Conservation (phyloP, 2,329 filamentous ascomycete genomes). For the Cryphonectria radicalis region DNA sequence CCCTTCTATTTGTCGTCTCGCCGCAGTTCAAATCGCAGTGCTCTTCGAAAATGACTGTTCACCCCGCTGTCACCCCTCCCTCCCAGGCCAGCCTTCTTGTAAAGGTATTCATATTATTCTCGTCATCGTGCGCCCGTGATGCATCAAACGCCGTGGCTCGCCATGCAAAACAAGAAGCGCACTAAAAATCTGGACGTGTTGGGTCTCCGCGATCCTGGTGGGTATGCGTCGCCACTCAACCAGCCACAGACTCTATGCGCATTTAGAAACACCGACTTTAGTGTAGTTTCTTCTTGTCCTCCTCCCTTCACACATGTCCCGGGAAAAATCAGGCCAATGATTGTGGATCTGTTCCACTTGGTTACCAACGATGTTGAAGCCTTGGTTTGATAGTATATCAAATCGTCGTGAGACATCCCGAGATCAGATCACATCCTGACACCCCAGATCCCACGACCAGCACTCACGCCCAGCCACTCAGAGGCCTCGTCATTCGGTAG, state of each 20-base stretch:
- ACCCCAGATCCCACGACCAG: conserved; percentile 81
- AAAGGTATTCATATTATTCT: conserved; percentile 7
- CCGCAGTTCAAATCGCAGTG: not conserved
- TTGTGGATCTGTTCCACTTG: not conserved
- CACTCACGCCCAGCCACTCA: conserved; percentile 84
- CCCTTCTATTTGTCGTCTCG: not conserved
- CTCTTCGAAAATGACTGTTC: not conserved
- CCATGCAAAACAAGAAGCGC: conserved; percentile 22
- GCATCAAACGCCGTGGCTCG: conserved; percentile 28
- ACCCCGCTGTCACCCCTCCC: not conserved
- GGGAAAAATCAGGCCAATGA: not conserved
- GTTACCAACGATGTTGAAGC: not conserved
- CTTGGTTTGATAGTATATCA: not conserved
- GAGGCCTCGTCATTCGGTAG: conserved; percentile 69
- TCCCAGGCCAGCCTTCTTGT: not conserved
- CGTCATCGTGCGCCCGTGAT: conserved; percentile 23
- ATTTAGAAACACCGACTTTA: conserved; percentile 15
- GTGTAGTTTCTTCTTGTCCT: conserved; percentile 16
- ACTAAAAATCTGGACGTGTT: not conserved
- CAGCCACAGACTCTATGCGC: conserved; percentile 21
- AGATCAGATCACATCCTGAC: conserved; percentile 48
- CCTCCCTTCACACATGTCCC: not conserved
- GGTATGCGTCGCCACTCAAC: conserved; percentile 16
- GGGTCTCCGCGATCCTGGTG: conserved; percentile 6
- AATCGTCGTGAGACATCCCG: not conserved